Evolutionary conservation across 306 rosid genomes (phyloP).

Genomic region (Abrus precatorius): DNA sequence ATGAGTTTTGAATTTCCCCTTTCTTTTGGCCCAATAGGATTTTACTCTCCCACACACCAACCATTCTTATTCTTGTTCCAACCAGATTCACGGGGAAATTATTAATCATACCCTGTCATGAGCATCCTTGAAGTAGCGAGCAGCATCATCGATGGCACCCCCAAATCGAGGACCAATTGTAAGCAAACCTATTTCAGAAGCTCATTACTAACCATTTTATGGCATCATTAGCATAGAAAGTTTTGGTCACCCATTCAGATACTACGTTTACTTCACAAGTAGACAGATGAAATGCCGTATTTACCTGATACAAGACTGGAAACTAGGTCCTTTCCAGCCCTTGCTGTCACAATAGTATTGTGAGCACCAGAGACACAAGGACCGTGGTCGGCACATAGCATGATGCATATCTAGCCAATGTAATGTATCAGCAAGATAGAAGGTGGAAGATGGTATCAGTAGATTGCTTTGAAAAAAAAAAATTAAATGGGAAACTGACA

Average conservation of each 20-base stretch:
- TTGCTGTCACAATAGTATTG: conserved; percentile 94
- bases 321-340: conserved; percentile 99
- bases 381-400: conserved; percentile 99
- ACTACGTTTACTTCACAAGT: conserved; percentile 1
- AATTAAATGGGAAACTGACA: conserved; percentile 42
- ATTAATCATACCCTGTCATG: conserved; percentile 75
- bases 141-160: conserved; percentile 99
- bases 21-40: background rate
- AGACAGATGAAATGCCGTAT: conserved; percentile 41
- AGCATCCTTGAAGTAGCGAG: conserved; percentile 99
- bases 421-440: conserved; percentile 44
- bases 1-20: background rate
- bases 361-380: conserved; percentile 99
- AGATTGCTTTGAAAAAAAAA: conserved; percentile 13
- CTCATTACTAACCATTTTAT: conserved; percentile 46
- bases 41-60: background rate
- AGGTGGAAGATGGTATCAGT: conserved; percentile 20
- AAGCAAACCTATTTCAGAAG: conserved; percentile 87
- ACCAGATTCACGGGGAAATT: conserved; percentile 27
- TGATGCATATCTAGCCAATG: conserved; percentile 84
- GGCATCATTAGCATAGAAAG: conserved; percentile 9
- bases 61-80: conserved; percentile 17
- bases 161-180: conserved; percentile 99
- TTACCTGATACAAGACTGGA: conserved; percentile 95
- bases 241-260: conserved; percentile 31